Evolutionary conservation across 768 basidiomycete species (phyloP), one percentile per base, ranked within the genome.

Genomic region (Tylopilus felleus): DNA sequence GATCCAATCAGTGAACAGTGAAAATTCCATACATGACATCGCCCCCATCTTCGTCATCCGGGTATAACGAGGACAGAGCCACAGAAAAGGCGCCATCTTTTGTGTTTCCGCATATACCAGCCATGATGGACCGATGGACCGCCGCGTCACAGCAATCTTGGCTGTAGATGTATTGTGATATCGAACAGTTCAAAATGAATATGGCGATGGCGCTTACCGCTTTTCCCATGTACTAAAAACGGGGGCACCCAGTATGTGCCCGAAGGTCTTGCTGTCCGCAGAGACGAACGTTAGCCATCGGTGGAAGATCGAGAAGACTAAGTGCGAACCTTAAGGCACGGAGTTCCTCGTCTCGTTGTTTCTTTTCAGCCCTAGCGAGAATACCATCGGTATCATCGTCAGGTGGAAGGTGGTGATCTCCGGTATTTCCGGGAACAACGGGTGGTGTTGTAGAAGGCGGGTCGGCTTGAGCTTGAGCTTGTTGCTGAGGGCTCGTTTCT

Each of bases 1-100:
- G 56, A 31, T 6, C 19, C 2, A n/a, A n/a, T 29, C 4, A n/a
- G 23, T 6, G 16, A 23, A 14, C 8, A 22, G 19, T 8, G 43
- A 45, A 44, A 28, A 14, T 9, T 44, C 2, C 62, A 31, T 49
- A 71, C 69, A 71, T 56, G 4, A 64, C 45, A 19, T 69, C 62
- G 1, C 67, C 67, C 0, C 52, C 53, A 36, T 69, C 67, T 38
- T 65, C 53, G 22, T 69, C 41, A 29, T 71, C 67, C 40, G 40
- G 8, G 50, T 71, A 68, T 9, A 7, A 9, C 21, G n/a, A 5
- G 2, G 69, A 66, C 21, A 69, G 4, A 9, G 35, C 55, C 31
- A 71, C 29, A 19, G 67, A 69, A 22, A 17, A 60, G 1, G 23
- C 48, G 12, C 69, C 67, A 0, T 52, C 13, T 8, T 0, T 14